phyloP scores from a whole-genome alignment of 768 basidiomycete species.

The Suillus brevipes region DNA sequence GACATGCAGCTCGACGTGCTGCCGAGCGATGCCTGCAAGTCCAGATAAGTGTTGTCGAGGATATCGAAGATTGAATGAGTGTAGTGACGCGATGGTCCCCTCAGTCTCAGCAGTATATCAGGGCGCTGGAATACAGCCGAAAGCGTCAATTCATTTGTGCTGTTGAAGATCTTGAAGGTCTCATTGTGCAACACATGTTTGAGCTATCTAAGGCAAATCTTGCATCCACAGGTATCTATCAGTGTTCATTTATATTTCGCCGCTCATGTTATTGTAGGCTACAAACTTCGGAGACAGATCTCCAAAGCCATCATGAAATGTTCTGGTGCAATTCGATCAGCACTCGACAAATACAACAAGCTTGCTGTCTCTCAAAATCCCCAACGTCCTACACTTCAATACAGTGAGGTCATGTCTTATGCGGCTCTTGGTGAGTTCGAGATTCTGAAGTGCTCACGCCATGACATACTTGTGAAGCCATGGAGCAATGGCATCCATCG shows the following conservation, averaged over 20 bases:
- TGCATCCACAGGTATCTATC: neutral
- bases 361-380: slow-evolving; percentile 18
- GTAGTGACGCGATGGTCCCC: slow-evolving; percentile 31
- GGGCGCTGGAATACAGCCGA: slow-evolving; percentile 5
- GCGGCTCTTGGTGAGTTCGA: slow-evolving; percentile 32
- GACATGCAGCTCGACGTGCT: slow-evolving; percentile 23
- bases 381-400: slow-evolving; percentile 19
- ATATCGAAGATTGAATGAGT: slow-evolving; percentile 24
- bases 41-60: neutral
- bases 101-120: slow-evolving; percentile 24
- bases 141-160: neutral
- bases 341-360: slow-evolving; percentile 34
- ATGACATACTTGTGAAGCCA: slow-evolving; percentile 27
- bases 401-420: slow-evolving; percentile 20
- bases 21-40: slow-evolving; percentile 18
- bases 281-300: slow-evolving; percentile 35
- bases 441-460: slow-evolving; percentile 30
- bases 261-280: slow-evolving; percentile 9
- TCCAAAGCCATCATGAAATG: slow-evolving; percentile 33
- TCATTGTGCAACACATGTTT: neutral
- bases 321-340: slow-evolving; percentile 32
- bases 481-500: slow-evolving; percentile 23
- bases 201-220: neutral
- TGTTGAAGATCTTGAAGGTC: neutral
- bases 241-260: neutral